A percentile compares a stretch with the other conserved stretches of the same genome.
These are phyloP conservation scores for Drechslerella coelobrocha DNA, from an alignment of 2,329 filamentous ascomycete genomes.

Conservation along the genomic window DNA sequence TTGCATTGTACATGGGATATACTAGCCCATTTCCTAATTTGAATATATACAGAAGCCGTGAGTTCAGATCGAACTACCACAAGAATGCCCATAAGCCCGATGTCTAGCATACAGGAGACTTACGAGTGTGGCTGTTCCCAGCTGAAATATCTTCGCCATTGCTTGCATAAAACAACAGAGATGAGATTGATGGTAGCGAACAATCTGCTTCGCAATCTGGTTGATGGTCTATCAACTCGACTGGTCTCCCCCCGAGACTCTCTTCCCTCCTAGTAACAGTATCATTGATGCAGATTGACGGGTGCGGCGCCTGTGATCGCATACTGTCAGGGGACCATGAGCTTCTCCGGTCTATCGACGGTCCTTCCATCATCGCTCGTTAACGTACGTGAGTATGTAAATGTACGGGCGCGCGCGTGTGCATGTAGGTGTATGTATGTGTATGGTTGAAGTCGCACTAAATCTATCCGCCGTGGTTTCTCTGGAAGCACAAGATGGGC, in stretches of 20 bases:
- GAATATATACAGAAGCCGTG: conserved; percentile 55
- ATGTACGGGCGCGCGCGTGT: conserved; percentile 8
- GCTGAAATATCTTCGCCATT: conserved; percentile 61
- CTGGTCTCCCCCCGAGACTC: conserved; percentile 1
- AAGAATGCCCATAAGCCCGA: conserved; percentile 57
- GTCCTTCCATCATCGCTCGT: conserved; percentile 24
- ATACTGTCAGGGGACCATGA: conserved; percentile 17
- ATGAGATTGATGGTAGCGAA: conserved; percentile 91
- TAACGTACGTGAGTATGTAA: conserved; percentile 10
- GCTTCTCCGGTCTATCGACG: conserved; percentile 22
- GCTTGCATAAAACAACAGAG: conserved; percentile 82
- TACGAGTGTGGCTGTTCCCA: conserved; percentile 10
- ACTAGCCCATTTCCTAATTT: conserved; percentile 42
- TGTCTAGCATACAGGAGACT: conserved; percentile 53
- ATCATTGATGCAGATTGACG: conserved; percentile 12
- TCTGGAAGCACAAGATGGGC: neutral
- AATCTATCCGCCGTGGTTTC: neutral
- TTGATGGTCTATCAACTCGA: conserved; percentile 5
- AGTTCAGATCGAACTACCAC: conserved; percentile 54
- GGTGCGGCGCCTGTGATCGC: conserved; percentile 16
- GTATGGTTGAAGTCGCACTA: too few species aligned
- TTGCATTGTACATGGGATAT: conserved; percentile 12
- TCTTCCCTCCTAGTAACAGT: conserved; percentile 13
- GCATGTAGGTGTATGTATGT: conserved; percentile 3
- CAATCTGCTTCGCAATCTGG: conserved; percentile 67